phyloP scores from a whole-genome alignment of 441 rosid genomes.

The Jatropha podagrica region DNA sequence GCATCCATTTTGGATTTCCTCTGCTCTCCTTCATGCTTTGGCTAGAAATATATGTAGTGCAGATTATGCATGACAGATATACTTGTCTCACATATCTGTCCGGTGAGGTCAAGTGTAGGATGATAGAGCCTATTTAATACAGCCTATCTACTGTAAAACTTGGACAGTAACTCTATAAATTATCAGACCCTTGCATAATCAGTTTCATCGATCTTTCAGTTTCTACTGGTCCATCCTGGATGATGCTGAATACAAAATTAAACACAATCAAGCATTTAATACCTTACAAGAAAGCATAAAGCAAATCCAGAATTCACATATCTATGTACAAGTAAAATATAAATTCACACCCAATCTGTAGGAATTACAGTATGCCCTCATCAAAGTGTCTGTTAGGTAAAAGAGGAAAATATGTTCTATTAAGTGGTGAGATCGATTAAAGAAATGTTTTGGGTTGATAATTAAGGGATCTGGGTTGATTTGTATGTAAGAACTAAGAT shows the following conservation, averaged over 20 bases:
- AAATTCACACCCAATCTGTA: background rate
- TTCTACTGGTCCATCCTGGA: background rate
- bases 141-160: background rate
- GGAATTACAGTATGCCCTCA: background rate
- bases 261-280: background rate
- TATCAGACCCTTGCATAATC: background rate
- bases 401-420: too few relatives aligned
- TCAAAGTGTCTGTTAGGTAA: too few relatives aligned
- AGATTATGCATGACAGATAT: background rate
- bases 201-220: background rate
- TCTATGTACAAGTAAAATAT: too few relatives aligned
- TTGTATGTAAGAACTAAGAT: background rate
- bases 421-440: too few relatives aligned
- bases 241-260: background rate
- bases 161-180: background rate
- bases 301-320: background rate
- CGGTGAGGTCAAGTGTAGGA: background rate
- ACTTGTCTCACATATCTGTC: background rate
- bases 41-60: background rate
- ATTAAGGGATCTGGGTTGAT: too few relatives aligned
- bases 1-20: background rate
- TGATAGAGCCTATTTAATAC: background rate
- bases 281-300: background rate
- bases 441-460: too few relatives aligned
- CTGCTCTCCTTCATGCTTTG: background rate